A percentile compares a stretch with the other conserved stretches of the same genome.
phyloP scores from a whole-genome alignment of 129 eudicot genomes.

The Scalesia atractyloides region DNA sequence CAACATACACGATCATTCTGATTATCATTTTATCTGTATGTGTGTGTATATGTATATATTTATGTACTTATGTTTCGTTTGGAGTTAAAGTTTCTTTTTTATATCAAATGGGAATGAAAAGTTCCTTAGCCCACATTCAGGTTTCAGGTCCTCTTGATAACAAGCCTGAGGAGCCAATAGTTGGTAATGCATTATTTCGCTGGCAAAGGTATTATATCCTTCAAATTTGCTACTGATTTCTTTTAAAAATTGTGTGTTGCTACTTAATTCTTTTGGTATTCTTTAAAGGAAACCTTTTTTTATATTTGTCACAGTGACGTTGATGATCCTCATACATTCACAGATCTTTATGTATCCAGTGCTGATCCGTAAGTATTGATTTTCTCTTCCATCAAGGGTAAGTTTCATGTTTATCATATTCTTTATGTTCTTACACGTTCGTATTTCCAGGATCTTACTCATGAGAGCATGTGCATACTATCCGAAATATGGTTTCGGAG shows the following conservation, averaged over 20 bases:
- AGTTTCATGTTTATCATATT: constrained; percentile 6
- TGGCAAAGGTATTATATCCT: constrained; percentile 79
- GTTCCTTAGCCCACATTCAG: constrained; percentile 67
- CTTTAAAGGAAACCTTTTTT: not conserved
- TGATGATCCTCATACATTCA: constrained; percentile 90
- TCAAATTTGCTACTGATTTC: constrained; percentile 11
- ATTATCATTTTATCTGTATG: not conserved
- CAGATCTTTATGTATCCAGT: constrained; percentile 81
- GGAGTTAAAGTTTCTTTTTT: too few species aligned
- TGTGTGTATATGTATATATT: not conserved
- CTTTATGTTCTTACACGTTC: constrained; percentile 10
- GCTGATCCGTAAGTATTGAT: constrained; percentile 75
- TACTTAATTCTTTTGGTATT: constrained; percentile 3
- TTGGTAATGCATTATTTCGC: constrained; percentile 85
- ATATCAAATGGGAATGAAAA: too few species aligned
- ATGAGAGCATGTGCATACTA: constrained; percentile 89
- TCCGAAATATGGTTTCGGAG: constrained; percentile 86
- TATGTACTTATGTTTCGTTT: not conserved
- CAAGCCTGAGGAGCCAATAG: constrained; percentile 68
- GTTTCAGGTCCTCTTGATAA: constrained; percentile 83
- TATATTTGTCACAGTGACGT: constrained; percentile 49
- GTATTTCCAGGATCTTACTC: constrained; percentile 61
- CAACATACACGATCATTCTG: not conserved
- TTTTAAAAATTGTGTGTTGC: constrained; percentile 7
- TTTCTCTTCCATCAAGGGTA: constrained; percentile 2